Base-by-base conservation (phyloP, 352 stramenopile species). In the Pythium plurisporium region DNA sequence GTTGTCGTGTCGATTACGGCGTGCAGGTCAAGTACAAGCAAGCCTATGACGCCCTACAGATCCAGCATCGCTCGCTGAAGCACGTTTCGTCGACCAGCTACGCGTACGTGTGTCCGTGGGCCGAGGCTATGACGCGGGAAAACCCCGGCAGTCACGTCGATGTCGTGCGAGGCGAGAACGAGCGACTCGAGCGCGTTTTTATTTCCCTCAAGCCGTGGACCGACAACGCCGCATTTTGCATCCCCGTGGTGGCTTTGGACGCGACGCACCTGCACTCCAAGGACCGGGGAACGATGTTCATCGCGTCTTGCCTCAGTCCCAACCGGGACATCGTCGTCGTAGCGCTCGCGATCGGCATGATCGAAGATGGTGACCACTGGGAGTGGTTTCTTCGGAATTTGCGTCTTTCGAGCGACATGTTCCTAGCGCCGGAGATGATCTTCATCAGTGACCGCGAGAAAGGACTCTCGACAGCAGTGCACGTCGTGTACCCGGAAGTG, bases 271-370 rank as follows among this genome's bases (percentile, higher is more conserved):
- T 63, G 8, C n/a, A 17, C 2, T 56, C 26, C 37, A 51, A 48
- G 22, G 46, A 56, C 11, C 36, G 37, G 4, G 46, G 55, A 2
- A 48, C 38, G 15, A 10, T 56, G 1, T 63, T 63, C 30, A 8
- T 57, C 2, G 55, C 46, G 2, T 46, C 19, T 22, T 26, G 22
- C 1, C 29, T 63, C 10, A 46, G 36, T 5, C 36, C 45, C 4
- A 63, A 63, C 37, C 11, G 55, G 4, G 55, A 51, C 22, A 64
- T 64, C 30, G 38, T 64, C 15, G 27, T 64, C 26, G 37, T 52
- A 11, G 46, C 47, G 1, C 29, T 26, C 3, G 46, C 37, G 5
- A 45, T 64, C 30, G 56, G 46, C 1, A 12, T 64, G 29, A 57
- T 57, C 0, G 56, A 57, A 41, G 56, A 64, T 15, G 7, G 38